Evolutionary conservation across 495 filamentous ascomycete genomes (phyloP).

Genomic region (Pyrenula aspistea): DNA sequence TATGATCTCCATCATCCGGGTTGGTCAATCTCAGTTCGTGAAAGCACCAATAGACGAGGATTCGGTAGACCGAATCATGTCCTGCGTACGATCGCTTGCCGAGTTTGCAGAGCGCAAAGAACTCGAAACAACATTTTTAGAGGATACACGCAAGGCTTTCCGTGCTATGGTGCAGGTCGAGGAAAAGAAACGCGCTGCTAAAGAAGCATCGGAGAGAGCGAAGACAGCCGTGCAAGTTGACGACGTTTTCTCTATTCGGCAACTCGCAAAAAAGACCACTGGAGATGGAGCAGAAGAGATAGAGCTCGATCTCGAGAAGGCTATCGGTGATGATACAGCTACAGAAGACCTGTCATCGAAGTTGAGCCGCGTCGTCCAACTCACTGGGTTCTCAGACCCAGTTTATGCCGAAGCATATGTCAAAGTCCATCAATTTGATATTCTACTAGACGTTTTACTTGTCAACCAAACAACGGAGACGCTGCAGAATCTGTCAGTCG

Average conservation of each 20-base stretch:
- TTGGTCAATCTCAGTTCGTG: conserved; percentile 94
- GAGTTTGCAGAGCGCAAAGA: conserved; percentile 85
- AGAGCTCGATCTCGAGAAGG: conserved; percentile 83
- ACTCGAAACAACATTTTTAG: conserved; percentile 82
- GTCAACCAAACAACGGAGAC: conserved; percentile 98
- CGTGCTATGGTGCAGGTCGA: conserved; percentile 96
- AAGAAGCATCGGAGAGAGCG: conserved; percentile 82
- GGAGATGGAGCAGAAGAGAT: conserved; percentile 74
- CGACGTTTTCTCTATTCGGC: conserved; percentile 83
- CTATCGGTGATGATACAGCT: conserved; percentile 77
- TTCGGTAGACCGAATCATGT: conserved; percentile 94
- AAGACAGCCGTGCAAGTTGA: conserved; percentile 93
- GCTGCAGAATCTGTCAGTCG: conserved; percentile 90
- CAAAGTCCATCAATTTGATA: conserved; percentile 98
- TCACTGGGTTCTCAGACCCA: conserved; percentile 96
- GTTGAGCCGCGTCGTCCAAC: conserved; percentile 87
- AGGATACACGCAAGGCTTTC: conserved; percentile 95
- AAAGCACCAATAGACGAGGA: conserved; percentile 97
- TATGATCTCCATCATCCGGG: conserved; percentile 97
- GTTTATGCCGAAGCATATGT: conserved; percentile 98
- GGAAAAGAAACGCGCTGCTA: conserved; percentile 89
- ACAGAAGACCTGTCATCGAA: conserved; percentile 85
- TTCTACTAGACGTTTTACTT: conserved; percentile 89
- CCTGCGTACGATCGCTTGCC: conserved; percentile 81
- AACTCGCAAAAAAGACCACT: conserved; percentile 85